phyloP scores from a whole-genome alignment of 78 protist genomes.

The Reticulomyxa filosa region DNA sequence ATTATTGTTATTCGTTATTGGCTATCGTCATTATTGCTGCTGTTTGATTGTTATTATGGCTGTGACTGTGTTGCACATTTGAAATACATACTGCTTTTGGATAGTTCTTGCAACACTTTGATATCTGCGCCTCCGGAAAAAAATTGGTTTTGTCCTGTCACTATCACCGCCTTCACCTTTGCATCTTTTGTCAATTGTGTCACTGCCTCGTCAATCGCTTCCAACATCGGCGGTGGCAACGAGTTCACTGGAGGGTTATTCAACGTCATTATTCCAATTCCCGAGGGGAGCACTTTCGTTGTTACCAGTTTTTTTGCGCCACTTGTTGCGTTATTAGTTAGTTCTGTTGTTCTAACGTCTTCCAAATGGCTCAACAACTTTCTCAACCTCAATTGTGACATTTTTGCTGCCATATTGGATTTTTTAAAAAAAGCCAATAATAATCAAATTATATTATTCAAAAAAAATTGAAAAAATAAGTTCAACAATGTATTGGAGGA shows the following conservation, averaged over 20 bases:
- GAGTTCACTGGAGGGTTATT: constrained; percentile 22
- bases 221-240: neutral
- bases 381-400: no score
- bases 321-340: neutral
- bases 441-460: no score
- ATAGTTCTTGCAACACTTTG: neutral
- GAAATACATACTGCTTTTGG: no score
- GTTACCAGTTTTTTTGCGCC: no score
- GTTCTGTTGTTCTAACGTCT: neutral
- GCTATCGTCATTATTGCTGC: no score
- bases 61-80: no score
- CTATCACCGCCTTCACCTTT: neutral
- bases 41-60: no score
- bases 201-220: neutral
- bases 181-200: neutral
- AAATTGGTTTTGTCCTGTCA: constrained; percentile 1
- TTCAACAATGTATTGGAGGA: neutral
- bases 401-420: no score
- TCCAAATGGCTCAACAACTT: neutral
- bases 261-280: constrained; percentile 5
- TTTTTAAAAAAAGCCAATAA: no score
- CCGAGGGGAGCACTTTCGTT: no score
- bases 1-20: no score
- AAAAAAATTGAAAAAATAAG: neutral
- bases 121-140: constrained; percentile 23